Evolutionary conservation across 2,329 filamentous ascomycete genomes (phyloP).

Genomic region (Colletotrichum tropicicola): DNA sequence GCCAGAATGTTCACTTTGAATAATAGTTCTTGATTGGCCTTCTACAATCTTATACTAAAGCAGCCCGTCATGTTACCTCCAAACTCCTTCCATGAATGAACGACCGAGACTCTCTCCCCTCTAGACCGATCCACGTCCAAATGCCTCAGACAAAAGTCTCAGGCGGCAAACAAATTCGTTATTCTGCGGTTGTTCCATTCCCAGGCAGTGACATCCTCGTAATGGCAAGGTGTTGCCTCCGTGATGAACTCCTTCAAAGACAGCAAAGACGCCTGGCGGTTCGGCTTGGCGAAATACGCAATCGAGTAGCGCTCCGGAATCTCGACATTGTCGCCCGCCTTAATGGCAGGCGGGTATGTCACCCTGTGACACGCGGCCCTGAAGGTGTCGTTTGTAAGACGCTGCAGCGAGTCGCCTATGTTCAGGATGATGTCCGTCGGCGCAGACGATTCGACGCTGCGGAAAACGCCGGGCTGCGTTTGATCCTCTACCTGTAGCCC

Average conservation of each 20-base stretch:
- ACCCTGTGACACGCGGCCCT: slow-evolving; percentile 46
- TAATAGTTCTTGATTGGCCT: too few species aligned
- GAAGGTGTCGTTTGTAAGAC: slow-evolving; percentile 46
- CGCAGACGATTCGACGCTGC: slow-evolving; percentile 34
- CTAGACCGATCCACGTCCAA: background rate
- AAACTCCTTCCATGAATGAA: too few species aligned
- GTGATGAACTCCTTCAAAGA: slow-evolving; percentile 41
- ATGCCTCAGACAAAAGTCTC: background rate
- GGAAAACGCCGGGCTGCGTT: slow-evolving; percentile 34
- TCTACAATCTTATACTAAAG: too few species aligned
- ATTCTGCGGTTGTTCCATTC: slow-evolving; percentile 40
- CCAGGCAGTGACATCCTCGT: slow-evolving; percentile 43
- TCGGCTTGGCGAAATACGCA: slow-evolving; percentile 41
- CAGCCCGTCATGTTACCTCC: too few species aligned
- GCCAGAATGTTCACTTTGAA: too few species aligned
- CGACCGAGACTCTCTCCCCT: too few species aligned
- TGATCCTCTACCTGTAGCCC: slow-evolving; percentile 41
- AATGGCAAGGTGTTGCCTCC: slow-evolving; percentile 34
- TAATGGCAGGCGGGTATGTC: slow-evolving; percentile 35
- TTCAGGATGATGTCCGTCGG: slow-evolving; percentile 46
- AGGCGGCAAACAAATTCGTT: slow-evolving; percentile 32
- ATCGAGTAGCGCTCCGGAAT: slow-evolving; percentile 40
- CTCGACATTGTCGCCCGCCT: slow-evolving; percentile 30
- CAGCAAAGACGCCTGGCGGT: slow-evolving; percentile 39
- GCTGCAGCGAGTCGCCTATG: slow-evolving; percentile 49